Evolutionary conservation across 1,284 basidiomycete genomes (phyloP).

Genomic region (Cystobasidium slooffiae): DNA sequence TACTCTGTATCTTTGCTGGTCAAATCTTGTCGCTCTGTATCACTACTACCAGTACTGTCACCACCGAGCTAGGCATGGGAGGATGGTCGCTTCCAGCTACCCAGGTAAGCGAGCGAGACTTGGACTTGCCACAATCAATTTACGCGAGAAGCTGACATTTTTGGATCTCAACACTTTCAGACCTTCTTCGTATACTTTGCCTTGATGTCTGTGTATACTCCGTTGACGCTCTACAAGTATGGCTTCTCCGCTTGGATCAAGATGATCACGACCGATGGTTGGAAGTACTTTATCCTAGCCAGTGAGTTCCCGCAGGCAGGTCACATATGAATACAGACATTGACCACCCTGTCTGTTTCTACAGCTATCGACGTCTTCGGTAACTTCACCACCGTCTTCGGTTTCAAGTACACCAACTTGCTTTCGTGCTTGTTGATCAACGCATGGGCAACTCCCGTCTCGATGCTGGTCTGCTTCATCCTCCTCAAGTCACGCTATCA

Average conservation of each 20-base stretch:
- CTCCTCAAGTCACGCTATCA: conserved; percentile 78
- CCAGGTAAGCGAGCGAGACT: conserved; percentile 65
- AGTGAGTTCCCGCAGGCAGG: conserved; percentile 27
- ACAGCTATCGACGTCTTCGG: conserved; percentile 37
- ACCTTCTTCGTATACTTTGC: conserved; percentile 67
- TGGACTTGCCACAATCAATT: not conserved
- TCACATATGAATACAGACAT: not conserved
- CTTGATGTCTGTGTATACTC: conserved; percentile 73
- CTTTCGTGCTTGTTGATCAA: conserved; percentile 84
- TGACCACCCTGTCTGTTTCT: not conserved
- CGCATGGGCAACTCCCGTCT: conserved; percentile 83
- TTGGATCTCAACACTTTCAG: conserved; percentile 10
- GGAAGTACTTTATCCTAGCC: conserved; percentile 81
- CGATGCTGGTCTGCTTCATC: conserved; percentile 77
- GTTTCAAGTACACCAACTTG: conserved; percentile 82
- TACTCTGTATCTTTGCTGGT: conserved; percentile 61
- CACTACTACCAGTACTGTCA: conserved; percentile 80
- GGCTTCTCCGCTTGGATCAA: conserved; percentile 76
- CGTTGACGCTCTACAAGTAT: conserved; percentile 82
- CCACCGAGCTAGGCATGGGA: conserved; percentile 70
- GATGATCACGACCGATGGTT: conserved; percentile 73
- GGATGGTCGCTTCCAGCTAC: conserved; percentile 77
- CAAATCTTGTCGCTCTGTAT: conserved; percentile 81
- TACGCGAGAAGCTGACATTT: not conserved
- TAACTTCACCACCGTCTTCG: conserved; percentile 36